Evolutionary conservation across 1,284 basidiomycete species (phyloP).

Genomic region (Puccinia triticina): DNA sequence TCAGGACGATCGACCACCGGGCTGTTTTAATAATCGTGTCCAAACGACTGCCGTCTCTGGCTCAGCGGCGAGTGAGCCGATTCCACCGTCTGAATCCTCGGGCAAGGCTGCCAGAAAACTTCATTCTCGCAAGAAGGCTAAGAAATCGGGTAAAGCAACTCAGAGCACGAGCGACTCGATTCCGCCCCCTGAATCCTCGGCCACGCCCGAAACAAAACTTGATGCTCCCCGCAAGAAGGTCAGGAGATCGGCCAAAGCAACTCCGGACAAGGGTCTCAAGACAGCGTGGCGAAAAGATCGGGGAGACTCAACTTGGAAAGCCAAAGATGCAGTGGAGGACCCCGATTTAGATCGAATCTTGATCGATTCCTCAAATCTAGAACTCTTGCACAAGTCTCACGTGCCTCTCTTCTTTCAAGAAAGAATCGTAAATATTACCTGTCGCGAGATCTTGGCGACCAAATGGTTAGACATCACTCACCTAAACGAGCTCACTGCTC

Average conservation of each 20-base stretch:
- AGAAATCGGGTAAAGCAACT: too few species aligned
- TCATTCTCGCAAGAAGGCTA: too few species aligned
- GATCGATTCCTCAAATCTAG: not conserved
- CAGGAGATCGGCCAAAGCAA: not conserved
- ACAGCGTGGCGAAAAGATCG: not conserved
- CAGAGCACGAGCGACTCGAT: too few species aligned
- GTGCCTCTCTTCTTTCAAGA: not conserved
- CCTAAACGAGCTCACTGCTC: not conserved
- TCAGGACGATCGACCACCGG: not conserved
- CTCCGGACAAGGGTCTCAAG: not conserved
- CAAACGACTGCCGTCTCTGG: not conserved
- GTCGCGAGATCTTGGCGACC: conserved; percentile 6
- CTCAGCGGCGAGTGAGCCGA: not conserved
- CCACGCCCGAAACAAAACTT: too few species aligned
- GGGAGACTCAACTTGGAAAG: not conserved
- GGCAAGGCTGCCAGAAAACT: too few species aligned
- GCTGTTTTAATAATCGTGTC: not conserved
- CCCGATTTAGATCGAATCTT: not conserved
- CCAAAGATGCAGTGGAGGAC: not conserved
- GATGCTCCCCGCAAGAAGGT: not conserved
- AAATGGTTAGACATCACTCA: conserved; percentile 4
- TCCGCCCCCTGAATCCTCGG: too few species aligned
- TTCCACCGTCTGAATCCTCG: not conserved
- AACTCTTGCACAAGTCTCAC: not conserved
- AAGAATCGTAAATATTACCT: not conserved